These are phyloP conservation scores for Kluyveromyces aestuarii DNA, from an alignment of 805 yeast species.

Conservation along the genomic window DNA sequence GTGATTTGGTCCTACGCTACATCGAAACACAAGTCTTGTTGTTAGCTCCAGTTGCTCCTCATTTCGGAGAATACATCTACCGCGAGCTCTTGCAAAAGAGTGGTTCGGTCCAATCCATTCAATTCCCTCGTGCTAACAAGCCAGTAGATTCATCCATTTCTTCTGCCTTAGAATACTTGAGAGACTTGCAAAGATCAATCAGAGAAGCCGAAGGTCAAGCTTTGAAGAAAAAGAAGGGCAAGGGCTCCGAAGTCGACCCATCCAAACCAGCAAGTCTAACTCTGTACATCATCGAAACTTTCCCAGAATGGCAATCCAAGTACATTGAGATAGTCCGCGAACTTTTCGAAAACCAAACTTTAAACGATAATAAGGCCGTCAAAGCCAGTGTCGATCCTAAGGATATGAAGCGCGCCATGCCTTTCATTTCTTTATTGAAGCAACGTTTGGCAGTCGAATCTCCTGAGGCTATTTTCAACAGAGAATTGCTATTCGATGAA, in stretches of 20 bases:
- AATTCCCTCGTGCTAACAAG: constrained; percentile 69
- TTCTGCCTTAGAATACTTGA: constrained; percentile 72
- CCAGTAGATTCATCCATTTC: constrained; percentile 53
- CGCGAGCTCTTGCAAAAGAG: constrained; percentile 66
- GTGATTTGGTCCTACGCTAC: constrained; percentile 68
- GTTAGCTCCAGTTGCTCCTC: constrained; percentile 91
- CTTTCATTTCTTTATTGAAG: constrained; percentile 81
- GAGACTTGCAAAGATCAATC: constrained; percentile 67
- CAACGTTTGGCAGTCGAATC: constrained; percentile 62
- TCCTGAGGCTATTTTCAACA: constrained; percentile 75
- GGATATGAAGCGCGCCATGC: constrained; percentile 98
- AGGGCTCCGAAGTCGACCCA: constrained; percentile 64
- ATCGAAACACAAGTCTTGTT: constrained; percentile 80
- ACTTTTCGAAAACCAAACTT: constrained; percentile 53
- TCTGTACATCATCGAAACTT: constrained; percentile 67
- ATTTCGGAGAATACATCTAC: constrained; percentile 85
- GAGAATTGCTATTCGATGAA: constrained; percentile 82
- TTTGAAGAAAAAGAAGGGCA: constrained; percentile 81
- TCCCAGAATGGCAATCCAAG: constrained; percentile 85
- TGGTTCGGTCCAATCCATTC: constrained; percentile 61
- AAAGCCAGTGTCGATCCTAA: constrained; percentile 59
- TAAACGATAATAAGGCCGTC: constrained; percentile 56
- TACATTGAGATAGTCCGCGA: constrained; percentile 75
- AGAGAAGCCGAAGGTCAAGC: constrained; percentile 90
- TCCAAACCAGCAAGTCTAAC: constrained; percentile 65